Percentiles rank a stretch among this genome's conserved stretches.
Conservation (phyloP, 495 filamentous ascomycete genomes). For the Bacidia rubella region DNA sequence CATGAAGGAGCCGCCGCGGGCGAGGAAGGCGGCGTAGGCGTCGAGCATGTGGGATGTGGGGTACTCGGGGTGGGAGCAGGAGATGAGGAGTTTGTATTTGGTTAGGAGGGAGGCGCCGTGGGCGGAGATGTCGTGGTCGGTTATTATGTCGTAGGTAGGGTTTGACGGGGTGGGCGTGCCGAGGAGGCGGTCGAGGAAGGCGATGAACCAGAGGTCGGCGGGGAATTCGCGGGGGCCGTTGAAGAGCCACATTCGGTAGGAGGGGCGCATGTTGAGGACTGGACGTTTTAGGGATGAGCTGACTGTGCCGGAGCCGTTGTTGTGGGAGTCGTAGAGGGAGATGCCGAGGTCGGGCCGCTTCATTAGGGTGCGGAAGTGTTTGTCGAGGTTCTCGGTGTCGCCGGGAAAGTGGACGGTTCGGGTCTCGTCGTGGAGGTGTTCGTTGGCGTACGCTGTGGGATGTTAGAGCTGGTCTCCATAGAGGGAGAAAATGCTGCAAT, state of each 20-base stretch:
- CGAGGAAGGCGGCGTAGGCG: conserved; percentile 13
- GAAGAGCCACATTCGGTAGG: conserved; percentile 21
- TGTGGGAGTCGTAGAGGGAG: conserved; percentile 20
- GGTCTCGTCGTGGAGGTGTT: conserved; percentile 19
- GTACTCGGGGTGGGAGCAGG: conserved; percentile 18
- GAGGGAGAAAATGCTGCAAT: background rate
- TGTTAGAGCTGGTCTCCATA: background rate
- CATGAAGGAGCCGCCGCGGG: conserved; percentile 16
- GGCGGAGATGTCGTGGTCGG: conserved; percentile 22
- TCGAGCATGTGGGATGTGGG: conserved; percentile 12
- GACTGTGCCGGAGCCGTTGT: conserved; percentile 16
- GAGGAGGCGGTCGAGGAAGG: conserved; percentile 20
- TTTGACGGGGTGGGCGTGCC: background rate
- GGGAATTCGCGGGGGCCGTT: conserved; percentile 21
- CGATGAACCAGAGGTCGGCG: conserved; percentile 20
- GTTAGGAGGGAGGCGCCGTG: conserved; percentile 11
- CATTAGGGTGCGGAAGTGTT: conserved; percentile 10
- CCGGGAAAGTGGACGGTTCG: conserved; percentile 14
- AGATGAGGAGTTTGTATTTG: conserved; percentile 15
- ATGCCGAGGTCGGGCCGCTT: conserved; percentile 18
- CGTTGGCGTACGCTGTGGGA: conserved; percentile 20
- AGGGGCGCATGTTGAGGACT: conserved; percentile 21
- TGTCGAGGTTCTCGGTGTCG: conserved; percentile 6
- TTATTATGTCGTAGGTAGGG: conserved; percentile 20
- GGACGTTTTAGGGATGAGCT: conserved; percentile 18